Evolutionary conservation across 2,329 filamentous ascomycete genomes (phyloP).

Genomic region (Epichloe sibirici): DNA sequence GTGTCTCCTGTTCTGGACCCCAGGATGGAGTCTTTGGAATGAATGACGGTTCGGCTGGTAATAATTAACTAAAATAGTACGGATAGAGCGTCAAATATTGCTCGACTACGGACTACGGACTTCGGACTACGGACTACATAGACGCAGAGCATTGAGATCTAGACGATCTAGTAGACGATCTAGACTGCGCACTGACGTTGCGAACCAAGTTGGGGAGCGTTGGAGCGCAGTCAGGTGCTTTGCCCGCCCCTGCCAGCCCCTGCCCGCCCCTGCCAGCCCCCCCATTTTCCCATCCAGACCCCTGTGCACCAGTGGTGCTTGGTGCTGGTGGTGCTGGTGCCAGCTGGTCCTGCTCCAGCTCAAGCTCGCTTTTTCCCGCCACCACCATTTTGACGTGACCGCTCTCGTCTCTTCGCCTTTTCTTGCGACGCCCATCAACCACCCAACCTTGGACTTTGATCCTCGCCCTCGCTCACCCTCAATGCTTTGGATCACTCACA

Average conservation of each 20-base stretch:
- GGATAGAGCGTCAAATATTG: no score
- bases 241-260: neutral
- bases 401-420: neutral
- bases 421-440: neutral
- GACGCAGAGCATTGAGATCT: no score
- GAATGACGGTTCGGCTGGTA: no score
- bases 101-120: no score
- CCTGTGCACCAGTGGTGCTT: neutral
- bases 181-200: no score
- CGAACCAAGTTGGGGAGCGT: neutral
- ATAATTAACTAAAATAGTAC: no score
- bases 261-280: constrained; percentile 1
- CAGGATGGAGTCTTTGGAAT: no score
- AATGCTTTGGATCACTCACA: neutral
- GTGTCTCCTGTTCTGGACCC: no score
- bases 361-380: constrained; percentile 13
- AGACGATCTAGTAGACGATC: no score
- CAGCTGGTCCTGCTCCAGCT: neutral
- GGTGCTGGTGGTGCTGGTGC: no score
- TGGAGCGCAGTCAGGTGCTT: neutral
- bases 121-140: no score
- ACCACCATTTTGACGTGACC: constrained; percentile 22
- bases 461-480: neutral
- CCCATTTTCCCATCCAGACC: neutral
- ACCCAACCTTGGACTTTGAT: neutral